These are phyloP conservation scores for sorghum (Sorghum bicolor) DNA, from an alignment of 176 grass and related monocot species.

Conservation along the genomic window DNA sequence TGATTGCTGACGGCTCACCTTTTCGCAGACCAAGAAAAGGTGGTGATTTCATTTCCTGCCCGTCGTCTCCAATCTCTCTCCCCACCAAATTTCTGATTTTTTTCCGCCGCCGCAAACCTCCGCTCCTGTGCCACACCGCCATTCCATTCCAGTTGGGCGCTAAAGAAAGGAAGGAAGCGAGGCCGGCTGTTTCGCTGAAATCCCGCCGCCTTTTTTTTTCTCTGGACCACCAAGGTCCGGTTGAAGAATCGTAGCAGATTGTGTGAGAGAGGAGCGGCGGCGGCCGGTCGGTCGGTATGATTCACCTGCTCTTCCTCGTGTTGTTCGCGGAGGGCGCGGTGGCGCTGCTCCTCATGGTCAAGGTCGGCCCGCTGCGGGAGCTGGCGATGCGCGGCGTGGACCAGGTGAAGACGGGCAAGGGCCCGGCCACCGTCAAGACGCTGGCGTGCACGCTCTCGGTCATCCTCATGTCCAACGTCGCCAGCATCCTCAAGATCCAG, in stretches of 20 bases:
- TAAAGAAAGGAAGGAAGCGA: neutral
- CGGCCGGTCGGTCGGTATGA: slow-evolving; percentile 37
- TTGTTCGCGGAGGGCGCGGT: slow-evolving; percentile 78
- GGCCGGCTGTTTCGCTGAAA: neutral
- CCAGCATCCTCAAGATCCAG: slow-evolving; percentile 91
- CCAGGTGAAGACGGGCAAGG: slow-evolving; percentile 72
- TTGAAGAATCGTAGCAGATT: neutral
- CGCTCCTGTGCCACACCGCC: neutral
- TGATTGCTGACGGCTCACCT: slow-evolving; percentile 7
- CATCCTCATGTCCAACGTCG: slow-evolving; percentile 69
- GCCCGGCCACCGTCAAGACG: slow-evolving; percentile 87
- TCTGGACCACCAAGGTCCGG: neutral
- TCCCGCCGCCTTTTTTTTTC: neutral
- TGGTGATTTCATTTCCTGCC: slow-evolving; percentile 3
- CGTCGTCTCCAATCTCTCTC: neutral
- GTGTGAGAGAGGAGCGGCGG: neutral
- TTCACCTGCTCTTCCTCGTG: slow-evolving; percentile 80
- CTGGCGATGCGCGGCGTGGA: slow-evolving; percentile 76
- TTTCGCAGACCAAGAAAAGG: slow-evolving; percentile 40
- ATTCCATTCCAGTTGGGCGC: slow-evolving; percentile 5
- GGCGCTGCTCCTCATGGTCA: slow-evolving; percentile 83
- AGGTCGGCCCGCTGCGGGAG: slow-evolving; percentile 85
- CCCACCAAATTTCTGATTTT: neutral
- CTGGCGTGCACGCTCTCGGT: slow-evolving; percentile 80
- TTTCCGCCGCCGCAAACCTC: neutral